These are phyloP conservation scores for Penicillium frequentans DNA, from an alignment of 2,329 filamentous ascomycete genomes.

Conservation along the genomic window DNA sequence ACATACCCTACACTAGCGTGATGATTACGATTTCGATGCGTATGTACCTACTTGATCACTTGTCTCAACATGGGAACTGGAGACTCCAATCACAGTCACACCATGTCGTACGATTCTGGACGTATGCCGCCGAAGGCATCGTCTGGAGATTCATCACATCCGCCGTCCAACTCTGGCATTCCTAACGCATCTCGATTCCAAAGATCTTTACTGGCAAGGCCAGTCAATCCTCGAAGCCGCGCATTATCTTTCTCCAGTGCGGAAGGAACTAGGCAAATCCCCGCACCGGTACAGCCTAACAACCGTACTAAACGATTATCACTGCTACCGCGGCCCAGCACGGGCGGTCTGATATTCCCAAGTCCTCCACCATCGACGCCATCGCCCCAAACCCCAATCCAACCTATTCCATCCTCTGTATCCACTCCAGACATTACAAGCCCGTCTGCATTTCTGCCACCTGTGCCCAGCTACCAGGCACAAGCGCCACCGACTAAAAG, in stretches of 20 bases:
- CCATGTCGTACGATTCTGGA: conserved; percentile 39
- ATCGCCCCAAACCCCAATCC: conserved; percentile 8
- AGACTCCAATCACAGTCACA: conserved; percentile 27
- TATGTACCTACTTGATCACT: conserved; percentile 25
- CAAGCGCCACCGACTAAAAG: conserved; percentile 23
- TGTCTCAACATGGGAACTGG: conserved; percentile 29
- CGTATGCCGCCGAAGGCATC: conserved; percentile 31
- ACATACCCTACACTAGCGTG: conserved; percentile 14
- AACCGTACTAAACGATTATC: conserved; percentile 28
- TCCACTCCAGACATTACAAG: conserved; percentile 17
- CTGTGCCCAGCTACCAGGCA: conserved; percentile 14
- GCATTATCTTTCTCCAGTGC: conserved; percentile 31
- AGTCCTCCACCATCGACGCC: conserved; percentile 15
- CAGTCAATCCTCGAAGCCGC: conserved; percentile 24
- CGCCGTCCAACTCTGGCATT: conserved; percentile 16
- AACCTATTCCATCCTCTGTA: conserved; percentile 11
- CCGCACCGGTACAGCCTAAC: conserved; percentile 21
- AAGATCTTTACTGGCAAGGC: conserved; percentile 29
- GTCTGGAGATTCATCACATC: conserved; percentile 25
- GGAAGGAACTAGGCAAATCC: conserved; percentile 22
- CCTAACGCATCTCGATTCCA: conserved; percentile 20
- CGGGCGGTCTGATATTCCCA: conserved; percentile 19
- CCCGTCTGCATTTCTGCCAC: conserved; percentile 7
- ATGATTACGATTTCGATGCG: conserved; percentile 33
- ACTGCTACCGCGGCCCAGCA: conserved; percentile 30